Percentiles rank a stretch among this genome's conserved stretches.
phyloP scores from a whole-genome alignment of 257 asterid species.

The Penstemon newberryi region DNA sequence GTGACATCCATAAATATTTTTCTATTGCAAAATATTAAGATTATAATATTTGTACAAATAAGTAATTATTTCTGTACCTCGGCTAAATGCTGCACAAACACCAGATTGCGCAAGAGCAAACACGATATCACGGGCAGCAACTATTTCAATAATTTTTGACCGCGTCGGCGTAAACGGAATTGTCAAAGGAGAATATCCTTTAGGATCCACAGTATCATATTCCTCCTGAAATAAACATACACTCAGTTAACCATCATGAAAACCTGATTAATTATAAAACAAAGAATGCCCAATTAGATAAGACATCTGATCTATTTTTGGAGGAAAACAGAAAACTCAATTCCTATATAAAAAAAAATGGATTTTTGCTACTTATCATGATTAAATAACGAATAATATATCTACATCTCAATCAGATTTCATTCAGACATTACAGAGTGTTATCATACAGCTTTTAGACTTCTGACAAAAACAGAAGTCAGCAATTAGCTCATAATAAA shows the following conservation, averaged over 20 bases:
- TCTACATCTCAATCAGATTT: too few relatives aligned
- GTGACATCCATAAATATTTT: slow-evolving; percentile 23
- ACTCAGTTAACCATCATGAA: slow-evolving; percentile 12
- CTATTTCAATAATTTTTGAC: slow-evolving; percentile 79
- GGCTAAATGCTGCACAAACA: slow-evolving; percentile 84
- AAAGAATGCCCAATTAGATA: too few relatives aligned
- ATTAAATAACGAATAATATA: too few relatives aligned
- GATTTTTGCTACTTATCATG: too few relatives aligned
- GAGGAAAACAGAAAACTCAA: too few relatives aligned
- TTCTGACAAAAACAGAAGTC: too few relatives aligned
- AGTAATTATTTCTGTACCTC: slow-evolving; percentile 45
- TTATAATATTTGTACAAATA: not conserved
- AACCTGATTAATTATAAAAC: too few relatives aligned
- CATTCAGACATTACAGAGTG: too few relatives aligned
- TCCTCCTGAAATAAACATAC: slow-evolving; percentile 58
- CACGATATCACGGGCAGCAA: slow-evolving; percentile 81
- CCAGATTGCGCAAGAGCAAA: slow-evolving; percentile 93
- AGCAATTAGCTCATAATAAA: too few relatives aligned
- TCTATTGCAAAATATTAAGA: slow-evolving; percentile 1
- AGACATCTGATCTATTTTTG: too few relatives aligned
- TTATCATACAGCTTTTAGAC: too few relatives aligned
- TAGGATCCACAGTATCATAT: slow-evolving; percentile 82
- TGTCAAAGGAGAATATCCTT: slow-evolving; percentile 49
- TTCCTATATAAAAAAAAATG: too few relatives aligned
- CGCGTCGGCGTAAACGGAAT: slow-evolving; percentile 71